Percentiles rank a stretch among this genome's conserved stretches.
These are phyloP conservation scores for Xanthoceras sorbifolium DNA, from an alignment of 345 rosid genomes.

Conservation along the genomic window DNA sequence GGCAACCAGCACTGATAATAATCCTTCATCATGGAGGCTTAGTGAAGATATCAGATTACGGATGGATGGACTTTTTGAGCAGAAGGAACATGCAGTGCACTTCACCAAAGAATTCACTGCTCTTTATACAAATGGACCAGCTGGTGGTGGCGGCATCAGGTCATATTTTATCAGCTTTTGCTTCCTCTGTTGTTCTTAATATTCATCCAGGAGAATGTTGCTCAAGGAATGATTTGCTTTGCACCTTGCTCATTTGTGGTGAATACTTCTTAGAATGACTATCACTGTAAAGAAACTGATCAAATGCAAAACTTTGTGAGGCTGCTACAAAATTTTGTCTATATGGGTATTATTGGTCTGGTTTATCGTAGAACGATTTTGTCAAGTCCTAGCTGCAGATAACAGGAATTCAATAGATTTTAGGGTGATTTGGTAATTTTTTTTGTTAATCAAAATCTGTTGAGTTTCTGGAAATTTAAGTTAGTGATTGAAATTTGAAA, in stretches of 20 bases:
- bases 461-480: background rate
- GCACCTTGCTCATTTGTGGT: background rate
- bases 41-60: slow-evolving; percentile 67
- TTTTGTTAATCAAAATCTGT: background rate
- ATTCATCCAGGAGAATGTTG: background rate
- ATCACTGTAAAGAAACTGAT: background rate
- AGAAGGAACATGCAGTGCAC: slow-evolving; percentile 67
- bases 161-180: slow-evolving; percentile 26
- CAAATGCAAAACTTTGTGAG: background rate
- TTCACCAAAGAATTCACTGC: slow-evolving; percentile 72
- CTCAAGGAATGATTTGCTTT: too few relatives aligned
- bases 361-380: background rate
- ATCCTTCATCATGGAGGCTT: slow-evolving; percentile 28
- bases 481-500: background rate
- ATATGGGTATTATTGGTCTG: too few relatives aligned
- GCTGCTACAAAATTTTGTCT: too few relatives aligned
- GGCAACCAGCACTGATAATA: slow-evolving; percentile 37
- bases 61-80: slow-evolving; percentile 83
- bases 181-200: background rate
- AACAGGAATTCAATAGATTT: background rate
- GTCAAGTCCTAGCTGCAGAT: background rate
- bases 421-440: background rate
- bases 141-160: slow-evolving; percentile 98
- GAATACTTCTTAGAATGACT: background rate
- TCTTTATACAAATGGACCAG: slow-evolving; percentile 93